Evolutionary conservation across 148 eudicot species (phyloP), one percentile per base, ranked within the genome.

Genomic region (Vaccinium vitisidaea): DNA sequence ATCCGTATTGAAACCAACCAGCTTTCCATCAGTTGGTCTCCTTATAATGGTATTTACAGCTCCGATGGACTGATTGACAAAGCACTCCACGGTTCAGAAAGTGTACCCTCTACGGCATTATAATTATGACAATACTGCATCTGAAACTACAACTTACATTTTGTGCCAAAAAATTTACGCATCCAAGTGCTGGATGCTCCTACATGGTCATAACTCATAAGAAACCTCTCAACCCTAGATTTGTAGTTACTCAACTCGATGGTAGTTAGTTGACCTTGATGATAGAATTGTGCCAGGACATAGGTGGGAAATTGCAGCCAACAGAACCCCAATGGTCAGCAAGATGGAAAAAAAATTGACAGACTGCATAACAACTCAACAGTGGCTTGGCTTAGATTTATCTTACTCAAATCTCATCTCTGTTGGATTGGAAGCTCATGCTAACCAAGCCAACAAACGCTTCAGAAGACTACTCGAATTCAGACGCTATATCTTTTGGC

Each of bases 1-100:
- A 75, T 90, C 92, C 58, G 92, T 90, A 74, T 90, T 90, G 63
- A 87, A 90, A 80, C 92, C 92, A 46, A 90, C 83, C 55, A 90
- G 90, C 88, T 87, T 89, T 74, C 92, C 92, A 84, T 90, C 92
- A 52, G 85, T 81, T 71, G 92, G 88, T 67, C 88, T 85, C 82
- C 91, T 83, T 9, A 90, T 75, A 32, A 90, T 89, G 70, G 90
- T 88, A 77, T 90, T 90, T 48, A 90, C 91, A 59, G 91, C 92
- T 56, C 92, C 90, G 67, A 90, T 89, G 49, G 88, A 85, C 91
- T 87, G 87, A 83, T 85, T 63, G 43, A 70, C 83, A 82, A 54
- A 73, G 19, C 50, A 70, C 0, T 4, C 5, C 53, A 70, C 80
- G 16, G 12, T 16, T 81, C 39, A 83, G 88, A 80, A 25, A 58